These are phyloP conservation scores for Clonostachys chloroleuca DNA, from an alignment of 2,329 filamentous ascomycete genomes.

Conservation along the genomic window DNA sequence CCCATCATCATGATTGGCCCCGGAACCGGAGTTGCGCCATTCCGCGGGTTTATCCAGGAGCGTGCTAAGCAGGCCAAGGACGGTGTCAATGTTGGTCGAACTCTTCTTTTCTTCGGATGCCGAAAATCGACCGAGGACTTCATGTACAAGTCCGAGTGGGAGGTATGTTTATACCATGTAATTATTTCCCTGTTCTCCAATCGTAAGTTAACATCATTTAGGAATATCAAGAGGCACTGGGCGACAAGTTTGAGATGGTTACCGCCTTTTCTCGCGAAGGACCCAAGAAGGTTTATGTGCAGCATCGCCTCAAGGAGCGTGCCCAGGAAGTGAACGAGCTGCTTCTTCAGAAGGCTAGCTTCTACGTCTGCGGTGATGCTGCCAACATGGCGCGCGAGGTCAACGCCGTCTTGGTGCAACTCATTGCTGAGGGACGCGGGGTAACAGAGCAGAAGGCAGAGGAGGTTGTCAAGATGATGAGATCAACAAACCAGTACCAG, in stretches of 20 bases:
- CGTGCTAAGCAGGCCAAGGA: constrained; percentile 76
- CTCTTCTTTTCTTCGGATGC: constrained; percentile 93
- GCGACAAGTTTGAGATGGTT: constrained; percentile 85
- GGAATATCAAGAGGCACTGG: constrained; percentile 79
- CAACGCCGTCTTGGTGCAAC: constrained; percentile 79
- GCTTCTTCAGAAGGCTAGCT: constrained; percentile 81
- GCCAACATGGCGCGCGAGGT: constrained; percentile 96
- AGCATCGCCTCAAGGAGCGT: constrained; percentile 83
- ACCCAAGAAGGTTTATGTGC: constrained; percentile 90
- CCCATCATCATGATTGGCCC: constrained; percentile 95
- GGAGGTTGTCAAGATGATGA: constrained; percentile 96
- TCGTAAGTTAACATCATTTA: constrained; percentile 31
- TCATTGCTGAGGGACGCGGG: constrained; percentile 79
- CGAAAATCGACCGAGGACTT: constrained; percentile 86
- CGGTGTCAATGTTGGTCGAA: constrained; percentile 80
- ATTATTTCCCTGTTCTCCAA: neutral
- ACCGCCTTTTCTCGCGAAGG: constrained; percentile 93
- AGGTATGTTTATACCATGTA: constrained; percentile 55
- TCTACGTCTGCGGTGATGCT: constrained; percentile 97
- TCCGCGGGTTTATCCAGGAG: constrained; percentile 94
- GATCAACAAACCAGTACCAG: constrained; percentile 93
- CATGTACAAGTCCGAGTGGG: constrained; percentile 87
- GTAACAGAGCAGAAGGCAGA: constrained; percentile 84
- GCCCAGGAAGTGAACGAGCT: constrained; percentile 84
- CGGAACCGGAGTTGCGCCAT: constrained; percentile 93